These are phyloP conservation scores for Serendipita sp. DNA, from an alignment of 768 basidiomycete species.

Conservation along the genomic window DNA sequence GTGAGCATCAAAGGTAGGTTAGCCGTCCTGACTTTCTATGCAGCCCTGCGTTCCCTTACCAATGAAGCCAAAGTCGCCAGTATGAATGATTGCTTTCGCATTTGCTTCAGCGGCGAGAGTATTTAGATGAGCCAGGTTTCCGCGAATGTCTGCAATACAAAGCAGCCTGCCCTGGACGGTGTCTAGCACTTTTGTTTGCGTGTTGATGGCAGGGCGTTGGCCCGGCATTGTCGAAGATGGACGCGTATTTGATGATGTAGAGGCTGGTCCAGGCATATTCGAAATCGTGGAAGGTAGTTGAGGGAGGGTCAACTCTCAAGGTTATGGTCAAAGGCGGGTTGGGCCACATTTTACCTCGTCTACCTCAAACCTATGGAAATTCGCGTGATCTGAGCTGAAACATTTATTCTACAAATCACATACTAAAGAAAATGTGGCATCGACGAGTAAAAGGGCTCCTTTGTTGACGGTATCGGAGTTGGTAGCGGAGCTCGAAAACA, in stretches of 20 bases:
- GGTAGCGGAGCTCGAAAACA: too few species aligned
- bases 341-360: too few species aligned
- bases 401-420: too few species aligned
- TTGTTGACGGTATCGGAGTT: too few species aligned
- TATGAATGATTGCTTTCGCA: slow-evolving; percentile 88
- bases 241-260: slow-evolving; percentile 5
- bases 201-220: slow-evolving; percentile 1
- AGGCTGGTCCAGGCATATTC: slow-evolving; percentile 1
- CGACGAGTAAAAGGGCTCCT: too few species aligned
- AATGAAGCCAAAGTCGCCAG: slow-evolving; percentile 98
- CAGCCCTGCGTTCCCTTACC: slow-evolving; percentile 28
- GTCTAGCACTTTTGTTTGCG: slow-evolving; percentile 38
- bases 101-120: slow-evolving; percentile 76
- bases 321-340: too few species aligned
- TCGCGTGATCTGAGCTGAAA: too few species aligned
- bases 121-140: slow-evolving; percentile 75
- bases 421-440: too few species aligned
- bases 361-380: too few species aligned
- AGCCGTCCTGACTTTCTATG: slow-evolving; percentile 12
- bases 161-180: slow-evolving; percentile 71
- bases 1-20: slow-evolving; percentile 10
- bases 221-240: slow-evolving; percentile 1
- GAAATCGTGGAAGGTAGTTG: background rate
- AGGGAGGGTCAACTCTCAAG: too few species aligned
- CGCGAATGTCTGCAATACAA: slow-evolving; percentile 88